Conservation (phyloP, 2,329 filamentous ascomycete genomes). For the Fusarium buharicum region DNA sequence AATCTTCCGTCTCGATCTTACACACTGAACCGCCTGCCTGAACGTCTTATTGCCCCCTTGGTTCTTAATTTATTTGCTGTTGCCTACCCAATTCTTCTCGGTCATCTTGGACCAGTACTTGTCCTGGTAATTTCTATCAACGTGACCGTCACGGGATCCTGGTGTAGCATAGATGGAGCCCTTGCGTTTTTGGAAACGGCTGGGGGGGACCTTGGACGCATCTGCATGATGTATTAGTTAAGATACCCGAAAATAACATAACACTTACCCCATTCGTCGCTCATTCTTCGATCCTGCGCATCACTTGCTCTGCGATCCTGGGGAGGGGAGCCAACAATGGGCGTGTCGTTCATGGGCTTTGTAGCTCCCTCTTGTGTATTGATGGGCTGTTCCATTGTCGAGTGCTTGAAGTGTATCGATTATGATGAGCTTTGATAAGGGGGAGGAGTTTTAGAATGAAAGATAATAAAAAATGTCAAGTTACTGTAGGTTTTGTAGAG, state of each 20-base stretch:
- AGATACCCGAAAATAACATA: not conserved
- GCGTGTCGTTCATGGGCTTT: slow-evolving; percentile 48
- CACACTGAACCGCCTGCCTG: slow-evolving; percentile 2
- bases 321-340: slow-evolving; percentile 36
- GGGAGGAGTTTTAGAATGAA: not conserved
- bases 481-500: not conserved
- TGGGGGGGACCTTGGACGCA: slow-evolving; percentile 73
- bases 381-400: slow-evolving; percentile 43
- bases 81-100: slow-evolving; percentile 58
- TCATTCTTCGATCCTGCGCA: slow-evolving; percentile 51
- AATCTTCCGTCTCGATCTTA: slow-evolving; percentile 23
- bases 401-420: not conserved
- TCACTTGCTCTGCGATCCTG: slow-evolving; percentile 38
- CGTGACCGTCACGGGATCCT: slow-evolving; percentile 70
- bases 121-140: slow-evolving; percentile 67
- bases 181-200: slow-evolving; percentile 75
- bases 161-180: slow-evolving; percentile 76
- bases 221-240: slow-evolving; percentile 54
- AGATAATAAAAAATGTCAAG: not conserved
- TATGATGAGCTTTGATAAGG: not conserved
- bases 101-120: slow-evolving; percentile 70
- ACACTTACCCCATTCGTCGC: slow-evolving; percentile 62
- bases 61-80: slow-evolving; percentile 48
- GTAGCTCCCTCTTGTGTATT: slow-evolving; percentile 41
- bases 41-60: not conserved